Evolutionary conservation across 192 early-diverging fungal species (phyloP), one percentile per base, ranked within the genome.

Genomic region (Coemansia sp.): DNA sequence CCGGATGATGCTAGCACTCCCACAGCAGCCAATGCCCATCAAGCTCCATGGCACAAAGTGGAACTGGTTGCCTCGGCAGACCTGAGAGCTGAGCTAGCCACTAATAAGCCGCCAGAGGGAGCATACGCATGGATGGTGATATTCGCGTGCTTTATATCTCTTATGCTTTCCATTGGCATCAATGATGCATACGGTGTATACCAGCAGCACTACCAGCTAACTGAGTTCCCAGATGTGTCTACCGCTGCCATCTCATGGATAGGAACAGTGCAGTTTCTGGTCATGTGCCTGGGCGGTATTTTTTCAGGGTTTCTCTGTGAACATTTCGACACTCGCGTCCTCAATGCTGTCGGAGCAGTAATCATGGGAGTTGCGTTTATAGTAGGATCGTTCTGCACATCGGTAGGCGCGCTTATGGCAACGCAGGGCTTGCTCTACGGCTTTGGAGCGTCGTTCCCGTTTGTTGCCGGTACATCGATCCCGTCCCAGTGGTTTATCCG

Each of bases 351-450:
- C 14, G 78, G 78, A 3, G 72, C 78, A 3, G 28, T 64, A 23
- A 51, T 71, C 26, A 80, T 80, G 78, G 71, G 67, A 14, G 54
- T 34, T 37, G 67, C 69, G 5, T 57, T 75, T 49, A 64, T 80
- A 20, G 56, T 48, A 0, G 78, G 64, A 0, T 80, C 78, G 11
- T 80, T 62, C 23, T 80, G 69, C 53, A 70, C 34, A 21, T 49
- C 59, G 11, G 59, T 82, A 36, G 60, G 40, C 30, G 55, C 52
- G 42, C 59, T 82, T 16, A 77, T 77, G 69, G 45, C 60, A 17
- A 82, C 80, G 11, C 80, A 82, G 45, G 80, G 80, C 0, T 11
- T 82, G 16, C 47, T 82, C 12, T 71, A 74, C 40, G 80, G 80
- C 9, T 36, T 80, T 31, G 80, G 80, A 0, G 78, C 78, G 0